Percentiles rank a stretch among this genome's conserved stretches.
phyloP scores from a whole-genome alignment of 345 rosid species.

The Corchorus olitorius region DNA sequence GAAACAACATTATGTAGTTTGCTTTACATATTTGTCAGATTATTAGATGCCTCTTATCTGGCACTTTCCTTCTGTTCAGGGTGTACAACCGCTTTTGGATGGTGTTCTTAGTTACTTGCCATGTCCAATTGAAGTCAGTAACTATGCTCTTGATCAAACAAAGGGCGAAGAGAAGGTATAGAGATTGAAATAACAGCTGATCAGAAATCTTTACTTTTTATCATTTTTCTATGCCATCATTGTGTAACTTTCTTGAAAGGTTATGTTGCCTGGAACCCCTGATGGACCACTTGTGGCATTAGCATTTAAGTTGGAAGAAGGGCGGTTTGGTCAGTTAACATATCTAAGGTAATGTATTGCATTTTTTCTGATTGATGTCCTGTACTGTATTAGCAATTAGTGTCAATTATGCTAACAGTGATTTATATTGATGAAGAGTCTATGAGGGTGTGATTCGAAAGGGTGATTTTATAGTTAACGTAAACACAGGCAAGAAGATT shows the following conservation, averaged over 20 bases:
- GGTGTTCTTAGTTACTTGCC: constrained; percentile 89
- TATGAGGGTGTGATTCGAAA: constrained; percentile 94
- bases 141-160: constrained; percentile 90
- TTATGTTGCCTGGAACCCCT: constrained; percentile 74
- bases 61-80: constrained; percentile 43
- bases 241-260: constrained; percentile 44
- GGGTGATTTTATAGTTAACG: constrained; percentile 85
- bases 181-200: constrained; percentile 9
- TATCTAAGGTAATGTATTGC: constrained; percentile 61
- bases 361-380: constrained; percentile 11
- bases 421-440: constrained; percentile 51
- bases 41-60: background rate
- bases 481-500: constrained; percentile 92
- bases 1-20: background rate
- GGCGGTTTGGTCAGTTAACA: constrained; percentile 94
- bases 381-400: background rate
- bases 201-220: background rate
- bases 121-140: constrained; percentile 86
- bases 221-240: background rate
- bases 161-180: constrained; percentile 88
- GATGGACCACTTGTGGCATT: constrained; percentile 97
- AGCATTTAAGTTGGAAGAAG: constrained; percentile 98
- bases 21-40: background rate
- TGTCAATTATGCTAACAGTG: constrained; percentile 29
- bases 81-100: constrained; percentile 92